Conservation (phyloP, 1,284 basidiomycete species). For the Papiliotrema nemorosa region DNA sequence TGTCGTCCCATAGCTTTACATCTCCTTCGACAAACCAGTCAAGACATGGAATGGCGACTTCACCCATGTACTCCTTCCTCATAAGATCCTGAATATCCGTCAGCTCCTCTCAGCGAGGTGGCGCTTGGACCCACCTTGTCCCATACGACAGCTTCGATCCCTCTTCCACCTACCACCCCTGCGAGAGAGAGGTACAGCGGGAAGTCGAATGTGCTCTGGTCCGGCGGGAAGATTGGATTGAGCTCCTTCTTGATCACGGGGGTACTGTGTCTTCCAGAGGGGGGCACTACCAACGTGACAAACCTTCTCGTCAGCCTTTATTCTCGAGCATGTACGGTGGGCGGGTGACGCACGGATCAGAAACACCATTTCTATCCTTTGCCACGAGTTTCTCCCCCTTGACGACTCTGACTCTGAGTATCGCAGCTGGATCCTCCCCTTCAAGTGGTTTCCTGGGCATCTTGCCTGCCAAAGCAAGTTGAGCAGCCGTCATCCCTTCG, state of each 20-base stretch:
- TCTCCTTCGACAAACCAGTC: slow-evolving; percentile 68
- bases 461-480: slow-evolving; percentile 30
- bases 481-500: slow-evolving; percentile 23
- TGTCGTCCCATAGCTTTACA: slow-evolving; percentile 36
- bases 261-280: slow-evolving; percentile 64
- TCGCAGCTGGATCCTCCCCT: slow-evolving; percentile 46
- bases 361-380: slow-evolving; percentile 53
- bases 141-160: slow-evolving; percentile 83
- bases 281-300: slow-evolving; percentile 65
- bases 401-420: slow-evolving; percentile 49
- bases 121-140: slow-evolving; percentile 66
- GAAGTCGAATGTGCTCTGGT: slow-evolving; percentile 81
- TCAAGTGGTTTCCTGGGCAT: slow-evolving; percentile 44
- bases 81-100: slow-evolving; percentile 53
- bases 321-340: not conserved
- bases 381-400: slow-evolving; percentile 50
- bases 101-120: not conserved
- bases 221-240: slow-evolving; percentile 68
- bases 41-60: slow-evolving; percentile 68
- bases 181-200: slow-evolving; percentile 72
- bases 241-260: slow-evolving; percentile 73
- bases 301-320: slow-evolving; percentile 54
- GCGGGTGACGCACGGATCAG: slow-evolving; percentile 45
- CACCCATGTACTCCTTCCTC: slow-evolving; percentile 90
- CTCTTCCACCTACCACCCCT: slow-evolving; percentile 62